Evolutionary conservation across 768 basidiomycete species (phyloP), one percentile per base, ranked within the genome.

Genomic region (Psilocybe subaeruginosa): DNA sequence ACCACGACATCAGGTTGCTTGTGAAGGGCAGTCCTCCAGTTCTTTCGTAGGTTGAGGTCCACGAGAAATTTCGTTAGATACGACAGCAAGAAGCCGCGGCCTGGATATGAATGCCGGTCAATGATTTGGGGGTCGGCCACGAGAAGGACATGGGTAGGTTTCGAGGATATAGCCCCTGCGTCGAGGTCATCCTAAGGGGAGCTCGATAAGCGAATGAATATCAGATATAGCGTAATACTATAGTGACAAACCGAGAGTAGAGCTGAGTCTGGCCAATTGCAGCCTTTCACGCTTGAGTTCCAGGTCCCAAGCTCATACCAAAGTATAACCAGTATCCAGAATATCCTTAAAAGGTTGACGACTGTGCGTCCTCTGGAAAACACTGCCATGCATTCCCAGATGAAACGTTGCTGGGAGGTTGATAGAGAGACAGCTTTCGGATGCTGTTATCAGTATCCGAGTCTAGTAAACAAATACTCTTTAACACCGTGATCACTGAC

Each of bases 91-190:
- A 79, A 69, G 3, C 77, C 70, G 4, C 90, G 83, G 41, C 76
- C 84, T 8, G 88, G 87, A 71, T 95, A 95, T 3, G 92, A 92
- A 47, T 82, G 78, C 50, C 81, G 80, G 72, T 95, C 89, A 48
- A 93, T 81, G 29, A 97, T 85, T 74, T 97, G 95, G 0, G 95
- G 92, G 74, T 97, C 96, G 11, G 95, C 89, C 37, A 95, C 78
- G 49, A 97, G 77, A n/a, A 97, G 85, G 19, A 93, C 77, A 72
- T 88, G 91, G 64, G 70, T 61, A 65, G 57, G 59, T 69, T 69
- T 37, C 68, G 64, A 31, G 64, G 65, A 7, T 60, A 63, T 56
- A n/a, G 61, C 59, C 59, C 67, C 70, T 69, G 46, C 46, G 54
- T 54, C 57, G 27, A 50, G 30, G 59, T 57, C 53, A 35, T 58